Conservation (phyloP, 352 stramenopile genomes). For the Phytophthora ohioensis region DNA sequence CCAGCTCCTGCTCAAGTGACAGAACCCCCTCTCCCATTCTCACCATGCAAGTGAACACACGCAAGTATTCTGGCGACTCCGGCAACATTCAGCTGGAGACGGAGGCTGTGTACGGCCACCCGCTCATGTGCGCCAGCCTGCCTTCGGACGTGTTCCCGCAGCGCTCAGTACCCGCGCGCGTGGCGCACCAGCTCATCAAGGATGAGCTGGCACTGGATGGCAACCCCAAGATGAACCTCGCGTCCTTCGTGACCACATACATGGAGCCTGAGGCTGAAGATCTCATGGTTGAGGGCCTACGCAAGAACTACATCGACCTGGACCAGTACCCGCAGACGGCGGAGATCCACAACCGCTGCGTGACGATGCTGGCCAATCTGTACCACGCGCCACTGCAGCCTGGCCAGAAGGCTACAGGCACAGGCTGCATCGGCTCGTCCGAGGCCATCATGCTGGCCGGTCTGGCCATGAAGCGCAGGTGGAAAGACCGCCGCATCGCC, state of each 20-base stretch:
- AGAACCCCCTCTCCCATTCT: background rate
- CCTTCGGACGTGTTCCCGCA: slow-evolving; percentile 73
- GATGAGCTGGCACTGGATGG: slow-evolving; percentile 91
- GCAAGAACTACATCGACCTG: slow-evolving; percentile 95
- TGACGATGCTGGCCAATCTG: slow-evolving; percentile 93
- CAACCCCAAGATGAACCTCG: slow-evolving; percentile 93
- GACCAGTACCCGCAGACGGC: slow-evolving; percentile 94
- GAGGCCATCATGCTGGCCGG: slow-evolving; percentile 93
- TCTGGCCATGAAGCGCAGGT: slow-evolving; percentile 93
- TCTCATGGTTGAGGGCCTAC: slow-evolving; percentile 88
- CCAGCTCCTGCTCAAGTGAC: slow-evolving; percentile 18
- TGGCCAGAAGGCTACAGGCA: slow-evolving; percentile 76
- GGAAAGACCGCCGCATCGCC: slow-evolving; percentile 87
- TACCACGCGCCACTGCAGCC: slow-evolving; percentile 82
- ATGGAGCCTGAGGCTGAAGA: slow-evolving; percentile 93
- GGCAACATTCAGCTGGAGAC: slow-evolving; percentile 42
- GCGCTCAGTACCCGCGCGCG: slow-evolving; percentile 72
- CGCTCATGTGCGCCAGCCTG: slow-evolving; percentile 77
- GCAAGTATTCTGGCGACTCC: slow-evolving; percentile 43
- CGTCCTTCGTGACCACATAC: slow-evolving; percentile 93
- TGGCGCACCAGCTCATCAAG: slow-evolving; percentile 90
- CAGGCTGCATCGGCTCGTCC: slow-evolving; percentile 92
- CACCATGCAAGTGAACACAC: slow-evolving; percentile 55
- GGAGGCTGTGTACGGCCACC: slow-evolving; percentile 84
- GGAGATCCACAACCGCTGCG: slow-evolving; percentile 94